These are phyloP conservation scores for Rhodotorula glutinis DNA, from an alignment of 1,284 basidiomycete genomes.

Conservation along the genomic window DNA sequence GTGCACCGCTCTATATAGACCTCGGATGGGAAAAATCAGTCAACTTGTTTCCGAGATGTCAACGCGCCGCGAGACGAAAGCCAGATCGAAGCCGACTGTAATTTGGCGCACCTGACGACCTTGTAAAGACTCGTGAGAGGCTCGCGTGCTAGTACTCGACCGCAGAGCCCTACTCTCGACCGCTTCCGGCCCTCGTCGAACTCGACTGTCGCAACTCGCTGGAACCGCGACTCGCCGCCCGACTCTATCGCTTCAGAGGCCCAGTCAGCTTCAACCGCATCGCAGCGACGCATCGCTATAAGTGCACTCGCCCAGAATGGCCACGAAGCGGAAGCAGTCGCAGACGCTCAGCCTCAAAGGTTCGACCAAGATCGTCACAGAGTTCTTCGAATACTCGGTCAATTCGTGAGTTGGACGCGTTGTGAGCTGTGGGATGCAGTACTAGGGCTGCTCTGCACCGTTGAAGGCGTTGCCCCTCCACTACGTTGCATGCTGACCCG, in stretches of 20 bases:
- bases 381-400: slow-evolving; percentile 98
- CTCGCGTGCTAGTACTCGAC: no score
- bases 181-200: no score
- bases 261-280: neutral
- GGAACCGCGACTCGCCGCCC: no score
- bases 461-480: no score
- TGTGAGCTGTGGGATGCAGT: neutral
- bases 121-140: no score
- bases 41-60: neutral
- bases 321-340: slow-evolving; percentile 33
- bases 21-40: neutral
- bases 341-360: slow-evolving; percentile 78
- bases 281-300: neutral
- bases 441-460: neutral
- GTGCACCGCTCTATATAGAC: neutral
- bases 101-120: no score
- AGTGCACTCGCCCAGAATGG: slow-evolving; percentile 11
- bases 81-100: no score
- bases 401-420: slow-evolving; percentile 66
- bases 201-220: no score
- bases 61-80: no score
- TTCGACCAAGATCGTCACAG: slow-evolving; percentile 89
- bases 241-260: no score
- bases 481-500: no score
- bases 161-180: no score